A percentile compares a stretch with the other conserved stretches of the same genome.
Evolutionary conservation across 75 land plant genomes (phyloP).

Genomic region (Picea glauca): DNA sequence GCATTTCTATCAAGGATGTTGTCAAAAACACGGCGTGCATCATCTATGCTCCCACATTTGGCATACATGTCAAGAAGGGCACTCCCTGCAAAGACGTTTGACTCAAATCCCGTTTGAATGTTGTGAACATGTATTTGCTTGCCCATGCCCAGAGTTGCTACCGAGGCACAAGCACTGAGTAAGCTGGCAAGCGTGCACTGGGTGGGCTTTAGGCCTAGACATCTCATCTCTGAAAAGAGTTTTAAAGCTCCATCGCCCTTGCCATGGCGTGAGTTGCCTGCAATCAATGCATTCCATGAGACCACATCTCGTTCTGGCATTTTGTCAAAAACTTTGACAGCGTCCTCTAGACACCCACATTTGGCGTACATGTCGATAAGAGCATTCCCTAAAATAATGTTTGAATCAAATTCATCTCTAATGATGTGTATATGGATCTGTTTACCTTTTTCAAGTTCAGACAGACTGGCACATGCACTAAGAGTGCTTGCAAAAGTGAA

Average conservation of each 20-base stretch:
- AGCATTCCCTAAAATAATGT: slow-evolving; percentile 11
- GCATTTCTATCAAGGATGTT: slow-evolving; percentile 6
- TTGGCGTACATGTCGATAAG: slow-evolving; percentile 18
- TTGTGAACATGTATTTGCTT: slow-evolving; percentile 8
- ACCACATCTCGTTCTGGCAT: slow-evolving; percentile 14
- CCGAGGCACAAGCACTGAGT: slow-evolving; percentile 13
- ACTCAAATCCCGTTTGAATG: slow-evolving; percentile 7
- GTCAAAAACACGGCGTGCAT: slow-evolving; percentile 21
- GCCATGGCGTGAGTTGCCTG: slow-evolving; percentile 14
- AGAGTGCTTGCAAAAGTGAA: neutral
- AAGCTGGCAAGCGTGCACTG: slow-evolving; percentile 11
- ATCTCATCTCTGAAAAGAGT: slow-evolving; percentile 14
- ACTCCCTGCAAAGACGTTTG: slow-evolving; percentile 13
- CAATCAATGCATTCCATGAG: slow-evolving; percentile 10
- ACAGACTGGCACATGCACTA: slow-evolving; percentile 15
- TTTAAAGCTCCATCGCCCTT: slow-evolving; percentile 8
- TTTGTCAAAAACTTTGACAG: slow-evolving; percentile 13
- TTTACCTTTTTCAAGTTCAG: slow-evolving; percentile 13
- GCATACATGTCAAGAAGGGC: slow-evolving; percentile 24
- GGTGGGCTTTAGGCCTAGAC: neutral
- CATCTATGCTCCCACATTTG: slow-evolving; percentile 19
- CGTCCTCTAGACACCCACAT: slow-evolving; percentile 20
- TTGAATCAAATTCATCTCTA: slow-evolving; percentile 6
- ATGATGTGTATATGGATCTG: slow-evolving; percentile 12
- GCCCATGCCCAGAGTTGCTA: slow-evolving; percentile 12